Conservation (phyloP, 1,284 basidiomycete species). For the Coniferiporia weirii region DNA sequence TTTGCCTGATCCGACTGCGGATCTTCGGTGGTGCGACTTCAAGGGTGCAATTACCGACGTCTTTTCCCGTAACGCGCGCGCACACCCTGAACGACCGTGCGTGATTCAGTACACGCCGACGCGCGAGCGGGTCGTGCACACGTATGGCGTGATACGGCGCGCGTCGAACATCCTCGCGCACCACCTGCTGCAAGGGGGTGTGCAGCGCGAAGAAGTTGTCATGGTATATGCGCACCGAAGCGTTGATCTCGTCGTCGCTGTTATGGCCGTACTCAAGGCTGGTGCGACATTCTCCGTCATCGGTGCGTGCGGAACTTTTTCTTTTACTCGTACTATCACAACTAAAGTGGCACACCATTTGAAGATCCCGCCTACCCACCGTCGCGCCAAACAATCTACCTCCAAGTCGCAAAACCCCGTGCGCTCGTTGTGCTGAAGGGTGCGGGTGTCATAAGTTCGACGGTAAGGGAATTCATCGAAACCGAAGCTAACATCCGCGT, state of each 20-base stretch:
- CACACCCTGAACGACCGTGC: constrained; percentile 75
- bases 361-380: constrained; percentile 96
- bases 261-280: constrained; percentile 95
- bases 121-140: constrained; percentile 61
- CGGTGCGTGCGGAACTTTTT: constrained; percentile 45
- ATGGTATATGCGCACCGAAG: constrained; percentile 99
- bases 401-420: constrained; percentile 92
- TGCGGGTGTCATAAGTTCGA: constrained; percentile 78
- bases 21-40: constrained; percentile 96
- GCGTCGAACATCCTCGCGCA: constrained; percentile 92
- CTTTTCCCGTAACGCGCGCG: constrained; percentile 78
- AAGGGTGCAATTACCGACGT: constrained; percentile 95
- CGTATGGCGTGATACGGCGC: constrained; percentile 78
- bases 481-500: constrained; percentile 84
- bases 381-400: constrained; percentile 91
- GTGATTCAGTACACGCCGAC: constrained; percentile 75
- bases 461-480: constrained; percentile 83
- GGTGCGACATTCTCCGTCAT: constrained; percentile 98
- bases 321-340: not conserved
- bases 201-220: constrained; percentile 93
- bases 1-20: constrained; percentile 82
- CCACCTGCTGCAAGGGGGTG: constrained; percentile 79
- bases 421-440: constrained; percentile 90
- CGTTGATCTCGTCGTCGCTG: constrained; percentile 95
- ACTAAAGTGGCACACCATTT: not conserved